Evolutionary conservation across 306 rosid species (phyloP), one percentile per base, ranked within the genome.

Genomic region (Cucumis hystrix): DNA sequence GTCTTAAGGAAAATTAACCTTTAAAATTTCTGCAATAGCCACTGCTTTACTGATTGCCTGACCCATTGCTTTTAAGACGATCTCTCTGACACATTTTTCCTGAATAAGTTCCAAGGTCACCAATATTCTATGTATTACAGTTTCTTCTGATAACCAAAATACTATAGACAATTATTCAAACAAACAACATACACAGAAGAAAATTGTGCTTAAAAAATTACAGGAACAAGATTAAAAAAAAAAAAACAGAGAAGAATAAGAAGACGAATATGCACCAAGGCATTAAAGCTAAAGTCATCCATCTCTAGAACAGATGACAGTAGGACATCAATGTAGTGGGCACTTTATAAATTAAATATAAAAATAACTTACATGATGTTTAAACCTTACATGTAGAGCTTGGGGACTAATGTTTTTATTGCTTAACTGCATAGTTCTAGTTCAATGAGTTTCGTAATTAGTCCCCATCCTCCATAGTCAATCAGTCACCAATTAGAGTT

Each of bases 21-120:
- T 95, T 80, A 95, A 83, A 82, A 90, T 92, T 88, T 95, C 97
- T 76, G 93, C 89, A 87, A 92, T 91, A 39, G 92, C 96, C 67
- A 95, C 98, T 21, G 98, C 88, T 92, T 95, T 95, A 87, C 96
- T 95, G 85, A 95, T 95, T 79, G 98, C 98, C 81, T 92, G 97
- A 43, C 98, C 98, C 98, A 95, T 95, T 83, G 98, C 98, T 86
- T 95, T 95, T 87, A 95, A 84, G 73, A 92, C 93, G 47, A 95
- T 95, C 88, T 95, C 98, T 63, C 75, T 87, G 11, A 82, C 97
- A 54, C 78, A 85, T 73, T 92, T 95, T 84, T 95, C 98, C 98
- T 95, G 71, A n/a, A 88, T 41, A 59, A 17, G 80, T 73, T 25
- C 45, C 57, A 72, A 72, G 45, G 17, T 30, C 17, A 71, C 8